phyloP scores from a whole-genome alignment of 345 rosid genomes.

The Lagerstroemia speciosa region DNA sequence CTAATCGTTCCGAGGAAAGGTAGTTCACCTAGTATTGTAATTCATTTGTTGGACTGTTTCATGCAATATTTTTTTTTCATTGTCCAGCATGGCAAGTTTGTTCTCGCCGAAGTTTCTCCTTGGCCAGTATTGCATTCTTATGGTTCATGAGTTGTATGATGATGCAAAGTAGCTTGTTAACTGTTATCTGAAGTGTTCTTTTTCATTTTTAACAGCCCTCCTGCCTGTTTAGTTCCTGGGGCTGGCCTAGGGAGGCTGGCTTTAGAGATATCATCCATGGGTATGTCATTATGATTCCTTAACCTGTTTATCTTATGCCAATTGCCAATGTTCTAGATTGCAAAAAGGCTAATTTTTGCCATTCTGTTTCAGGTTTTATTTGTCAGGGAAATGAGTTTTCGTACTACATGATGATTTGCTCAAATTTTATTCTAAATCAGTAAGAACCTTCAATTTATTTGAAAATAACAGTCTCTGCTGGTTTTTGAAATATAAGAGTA shows the following conservation, averaged over 20 bases:
- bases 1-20: slow-evolving; percentile 61
- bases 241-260: slow-evolving; percentile 99
- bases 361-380: slow-evolving; percentile 63
- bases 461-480: too few relatives aligned
- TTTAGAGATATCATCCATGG: slow-evolving; percentile 87
- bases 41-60: neutral
- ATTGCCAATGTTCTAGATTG: neutral
- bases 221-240: slow-evolving; percentile 94
- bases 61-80: neutral
- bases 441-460: slow-evolving; percentile 27
- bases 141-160: neutral
- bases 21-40: slow-evolving; percentile 10
- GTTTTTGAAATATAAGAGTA: too few relatives aligned
- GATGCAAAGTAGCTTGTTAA: neutral
- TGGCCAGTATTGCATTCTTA: neutral
- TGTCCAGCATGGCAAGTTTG: neutral
- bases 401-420: slow-evolving; percentile 99
- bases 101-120: neutral
- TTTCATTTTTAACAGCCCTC: slow-evolving; percentile 40
- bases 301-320: neutral
- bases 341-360: neutral
- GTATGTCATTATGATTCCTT: slow-evolving; percentile 23
- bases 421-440: slow-evolving; percentile 92
- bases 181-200: neutral
- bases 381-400: slow-evolving; percentile 99